Evolutionary conservation across 2,329 filamentous ascomycete genomes (phyloP), one percentile per base, ranked within the genome.

Genomic region (Cladophialophora chaetospira): DNA sequence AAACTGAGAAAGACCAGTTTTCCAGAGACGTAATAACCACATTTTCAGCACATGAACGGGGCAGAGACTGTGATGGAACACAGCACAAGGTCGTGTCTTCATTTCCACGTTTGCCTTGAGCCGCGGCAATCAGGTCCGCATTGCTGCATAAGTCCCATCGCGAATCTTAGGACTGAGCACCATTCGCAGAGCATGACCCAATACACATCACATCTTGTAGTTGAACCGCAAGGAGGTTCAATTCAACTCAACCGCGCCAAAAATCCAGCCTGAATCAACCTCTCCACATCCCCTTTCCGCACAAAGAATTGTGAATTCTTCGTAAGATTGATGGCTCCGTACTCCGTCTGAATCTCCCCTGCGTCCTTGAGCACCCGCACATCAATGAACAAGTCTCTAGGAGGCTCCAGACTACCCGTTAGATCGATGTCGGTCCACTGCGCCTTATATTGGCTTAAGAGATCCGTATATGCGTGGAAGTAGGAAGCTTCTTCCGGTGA

Each of bases 271-370:
- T 91, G 84, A 68, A 99, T 97, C 66, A 99, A 74, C 48, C 92
- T 84, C 74, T 99, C 94, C 5, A 99, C 94, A 74, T 99, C 94
- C 21, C 91, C 93, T 69, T 97, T 91, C 44, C 93, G 85, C 35
- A 99, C 94, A 69, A 95, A 97, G 70, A 99, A 96, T 71, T 99
- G 94, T 69, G 92, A 97, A 74, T 99, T 97, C 75, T 96, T 97
- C 33, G 91, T 96, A 77, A 99, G 81, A 58, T 89, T 97, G 67
- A 99, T 97, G 10, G 92, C 89, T 13, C 94, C 94, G 70, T 99
- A 99, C 79, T 99, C 95, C 0, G 94, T 99, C 76, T 99, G 93
- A 63, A 99, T 97, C 78, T 99, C 94, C 3, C 95, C 94, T 1
- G 93, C 94, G 77, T 99, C 94, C 72, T 94, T 97, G 63, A 99